Evolutionary conservation across 106 monocot genomes (phyloP).

Genomic region (Allium cepa): DNA sequence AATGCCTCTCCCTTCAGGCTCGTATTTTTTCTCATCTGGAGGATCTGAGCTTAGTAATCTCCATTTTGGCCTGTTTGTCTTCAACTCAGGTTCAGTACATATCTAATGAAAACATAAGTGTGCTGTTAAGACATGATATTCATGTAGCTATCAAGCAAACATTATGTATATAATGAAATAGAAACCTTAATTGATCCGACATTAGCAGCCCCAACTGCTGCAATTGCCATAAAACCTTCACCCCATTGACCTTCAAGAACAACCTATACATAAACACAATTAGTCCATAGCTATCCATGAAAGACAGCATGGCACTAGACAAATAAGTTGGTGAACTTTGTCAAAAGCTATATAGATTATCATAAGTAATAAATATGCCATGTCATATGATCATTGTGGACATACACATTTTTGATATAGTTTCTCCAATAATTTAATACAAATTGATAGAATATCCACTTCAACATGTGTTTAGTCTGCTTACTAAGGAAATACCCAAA

Average conservation of each 20-base stretch:
- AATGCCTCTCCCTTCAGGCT: constrained; percentile 57
- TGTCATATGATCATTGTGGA: too few relatives aligned
- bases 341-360: too few relatives aligned
- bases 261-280: constrained; percentile 45
- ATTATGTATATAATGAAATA: neutral
- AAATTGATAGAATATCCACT: neutral
- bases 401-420: too few relatives aligned
- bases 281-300: neutral
- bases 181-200: constrained; percentile 86
- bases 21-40: constrained; percentile 63
- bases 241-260: constrained; percentile 94
- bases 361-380: too few relatives aligned
- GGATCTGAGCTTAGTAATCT: constrained; percentile 38
- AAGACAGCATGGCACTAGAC: neutral
- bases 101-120: constrained; percentile 28
- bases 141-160: too few relatives aligned
- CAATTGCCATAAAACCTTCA: constrained; percentile 84
- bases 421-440: neutral
- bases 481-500: too few relatives aligned
- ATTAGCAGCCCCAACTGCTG: constrained; percentile 83
- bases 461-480: neutral
- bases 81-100: constrained; percentile 72
- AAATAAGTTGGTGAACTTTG: neutral
- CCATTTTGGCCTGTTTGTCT: constrained; percentile 52
- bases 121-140: neutral